Evolutionary conservation across 306 rosid genomes (phyloP).

Genomic region (Lagenaria siceraria): DNA sequence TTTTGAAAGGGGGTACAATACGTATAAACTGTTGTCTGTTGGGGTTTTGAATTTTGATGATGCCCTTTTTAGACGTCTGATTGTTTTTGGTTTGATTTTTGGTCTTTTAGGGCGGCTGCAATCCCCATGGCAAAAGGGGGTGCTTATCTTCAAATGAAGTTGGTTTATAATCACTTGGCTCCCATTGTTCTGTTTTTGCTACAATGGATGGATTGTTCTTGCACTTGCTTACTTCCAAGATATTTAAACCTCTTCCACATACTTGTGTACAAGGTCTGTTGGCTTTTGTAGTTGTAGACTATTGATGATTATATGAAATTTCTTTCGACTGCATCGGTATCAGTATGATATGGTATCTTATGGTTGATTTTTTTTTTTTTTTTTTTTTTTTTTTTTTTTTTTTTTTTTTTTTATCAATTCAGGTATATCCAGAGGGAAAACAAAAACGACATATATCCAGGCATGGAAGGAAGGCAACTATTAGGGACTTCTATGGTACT

Average conservation of each 20-base stretch:
- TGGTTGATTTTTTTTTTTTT: no score
- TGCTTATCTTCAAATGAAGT: slow-evolving; percentile 72
- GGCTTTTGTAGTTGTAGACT: background rate
- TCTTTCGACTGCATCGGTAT: no score
- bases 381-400: no score
- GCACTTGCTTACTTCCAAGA: slow-evolving; percentile 65
- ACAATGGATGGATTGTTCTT: slow-evolving; percentile 90
- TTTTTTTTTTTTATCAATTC: slow-evolving; percentile 1
- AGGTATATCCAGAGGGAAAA: slow-evolving; percentile 74
- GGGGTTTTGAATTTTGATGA: background rate
- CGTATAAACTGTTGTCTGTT: background rate
- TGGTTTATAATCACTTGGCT: slow-evolving; percentile 77
- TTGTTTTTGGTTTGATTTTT: slow-evolving; percentile 12
- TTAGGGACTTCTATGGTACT: slow-evolving; percentile 76
- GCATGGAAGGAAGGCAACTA: slow-evolving; percentile 85
- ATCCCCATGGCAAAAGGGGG: slow-evolving; percentile 83
- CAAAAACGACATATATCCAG: slow-evolving; percentile 37
- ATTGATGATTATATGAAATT: background rate
- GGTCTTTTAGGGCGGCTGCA: slow-evolving; percentile 70
- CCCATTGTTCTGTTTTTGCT: slow-evolving; percentile 65
- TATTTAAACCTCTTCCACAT: slow-evolving; percentile 74
- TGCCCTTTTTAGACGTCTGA: slow-evolving; percentile 6
- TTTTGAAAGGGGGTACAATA: background rate
- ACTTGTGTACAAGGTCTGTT: slow-evolving; percentile 67
- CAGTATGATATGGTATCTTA: background rate